These are phyloP conservation scores for Rhynchosporium graminicola DNA, from an alignment of 2,329 filamentous ascomycete genomes.

Conservation along the genomic window DNA sequence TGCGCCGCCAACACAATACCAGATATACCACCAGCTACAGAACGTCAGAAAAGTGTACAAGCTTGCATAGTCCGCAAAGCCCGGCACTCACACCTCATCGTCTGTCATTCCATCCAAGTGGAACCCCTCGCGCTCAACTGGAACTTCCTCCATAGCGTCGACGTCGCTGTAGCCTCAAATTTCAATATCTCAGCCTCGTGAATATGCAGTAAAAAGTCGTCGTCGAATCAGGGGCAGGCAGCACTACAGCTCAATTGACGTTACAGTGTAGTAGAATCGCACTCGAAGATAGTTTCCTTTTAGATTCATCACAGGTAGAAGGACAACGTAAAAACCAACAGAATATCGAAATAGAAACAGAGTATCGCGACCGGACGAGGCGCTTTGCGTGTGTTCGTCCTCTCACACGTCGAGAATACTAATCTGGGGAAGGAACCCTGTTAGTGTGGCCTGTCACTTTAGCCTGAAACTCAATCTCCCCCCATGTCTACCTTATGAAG, in stretches of 20 bases:
- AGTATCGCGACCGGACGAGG: background rate
- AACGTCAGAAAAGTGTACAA: constrained; percentile 17
- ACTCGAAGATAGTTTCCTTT: background rate
- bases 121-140: constrained; percentile 9
- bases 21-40: constrained; percentile 29
- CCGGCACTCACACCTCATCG: constrained; percentile 31
- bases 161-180: background rate
- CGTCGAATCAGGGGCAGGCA: constrained; percentile 1
- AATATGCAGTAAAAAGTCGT: background rate
- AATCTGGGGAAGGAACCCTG: constrained; percentile 32
- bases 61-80: background rate
- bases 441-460: constrained; percentile 22
- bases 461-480: constrained; percentile 25
- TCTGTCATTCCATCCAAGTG: constrained; percentile 30
- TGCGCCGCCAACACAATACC: constrained; percentile 24
- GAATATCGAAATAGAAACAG: background rate
- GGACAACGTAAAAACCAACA: constrained; percentile 6
- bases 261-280: background rate
- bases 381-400: background rate
- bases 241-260: background rate
- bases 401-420: constrained; percentile 7
- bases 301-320: constrained; percentile 6
- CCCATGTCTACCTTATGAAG: constrained; percentile 1
- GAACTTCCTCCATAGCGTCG: constrained; percentile 14
- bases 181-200: constrained; percentile 11